Evolutionary conservation across 2,329 filamentous ascomycete genomes (phyloP).

Genomic region (Colletotrichum neosansevieriae): DNA sequence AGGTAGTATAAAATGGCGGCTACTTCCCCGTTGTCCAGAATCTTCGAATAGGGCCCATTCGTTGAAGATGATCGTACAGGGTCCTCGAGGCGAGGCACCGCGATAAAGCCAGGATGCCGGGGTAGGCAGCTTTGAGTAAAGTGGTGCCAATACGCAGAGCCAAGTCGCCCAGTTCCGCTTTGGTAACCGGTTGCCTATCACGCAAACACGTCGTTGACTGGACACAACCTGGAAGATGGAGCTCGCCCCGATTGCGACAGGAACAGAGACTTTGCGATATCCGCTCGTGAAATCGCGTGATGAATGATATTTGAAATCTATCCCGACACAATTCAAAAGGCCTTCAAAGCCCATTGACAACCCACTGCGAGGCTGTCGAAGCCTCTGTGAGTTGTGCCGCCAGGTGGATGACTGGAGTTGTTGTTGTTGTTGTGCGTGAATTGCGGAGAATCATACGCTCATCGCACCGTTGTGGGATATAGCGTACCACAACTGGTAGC

Average conservation of each 20-base stretch:
- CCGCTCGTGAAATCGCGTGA: too few relatives aligned
- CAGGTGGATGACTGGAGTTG: background rate
- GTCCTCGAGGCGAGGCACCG: background rate
- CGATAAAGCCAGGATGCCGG: background rate
- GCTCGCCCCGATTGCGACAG: too few relatives aligned
- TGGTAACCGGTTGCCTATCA: background rate
- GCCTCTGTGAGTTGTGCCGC: background rate
- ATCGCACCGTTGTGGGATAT: slow-evolving; percentile 30
- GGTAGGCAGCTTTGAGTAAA: background rate
- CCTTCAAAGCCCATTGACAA: too few relatives aligned
- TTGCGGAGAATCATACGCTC: slow-evolving; percentile 32
- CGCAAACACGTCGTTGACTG: background rate
- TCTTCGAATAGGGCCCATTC: background rate
- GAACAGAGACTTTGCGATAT: too few relatives aligned
- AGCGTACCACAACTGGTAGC: slow-evolving; percentile 8
- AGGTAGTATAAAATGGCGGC: background rate
- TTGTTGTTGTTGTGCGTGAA: too few relatives aligned
- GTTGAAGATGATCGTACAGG: background rate
- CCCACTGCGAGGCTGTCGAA: too few relatives aligned
- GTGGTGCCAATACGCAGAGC: slow-evolving; percentile 1
- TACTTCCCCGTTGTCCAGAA: background rate
- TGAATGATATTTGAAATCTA: too few relatives aligned
- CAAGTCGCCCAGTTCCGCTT: background rate
- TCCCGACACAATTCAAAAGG: too few relatives aligned
- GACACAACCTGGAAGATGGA: too few relatives aligned